Evolutionary conservation across 257 asterid genomes (phyloP).

Genomic region (Eucommia ulmoides): DNA sequence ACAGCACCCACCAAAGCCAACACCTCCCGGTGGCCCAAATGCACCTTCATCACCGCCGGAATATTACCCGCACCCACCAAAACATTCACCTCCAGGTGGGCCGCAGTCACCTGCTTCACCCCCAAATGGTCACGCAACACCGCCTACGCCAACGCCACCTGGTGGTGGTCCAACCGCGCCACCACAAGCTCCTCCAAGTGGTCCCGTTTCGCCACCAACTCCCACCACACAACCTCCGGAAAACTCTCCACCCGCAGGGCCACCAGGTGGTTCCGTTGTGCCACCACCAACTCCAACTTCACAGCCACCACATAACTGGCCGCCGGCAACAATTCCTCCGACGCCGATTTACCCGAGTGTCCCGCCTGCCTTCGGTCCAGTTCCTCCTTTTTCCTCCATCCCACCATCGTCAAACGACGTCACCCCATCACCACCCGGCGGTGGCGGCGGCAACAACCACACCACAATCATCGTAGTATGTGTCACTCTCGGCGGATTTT

Average conservation of each 20-base stretch:
- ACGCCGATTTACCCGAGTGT: constrained; percentile 10
- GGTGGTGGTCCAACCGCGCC: neutral
- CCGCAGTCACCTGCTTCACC: no score
- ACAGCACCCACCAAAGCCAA: neutral
- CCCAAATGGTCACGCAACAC: no score
- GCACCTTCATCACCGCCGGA: constrained; percentile 22
- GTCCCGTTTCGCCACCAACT: no score
- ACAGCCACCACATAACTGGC: constrained; percentile 13
- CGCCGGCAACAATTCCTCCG: constrained; percentile 5
- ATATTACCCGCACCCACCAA: no score
- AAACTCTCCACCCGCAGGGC: constrained; percentile 14
- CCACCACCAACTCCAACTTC: constrained; percentile 4
- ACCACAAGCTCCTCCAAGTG: constrained; percentile 13
- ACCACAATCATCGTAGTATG: constrained; percentile 51
- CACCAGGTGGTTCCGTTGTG: constrained; percentile 17
- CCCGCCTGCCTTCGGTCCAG: constrained; percentile 18
- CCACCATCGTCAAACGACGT: constrained; percentile 5
- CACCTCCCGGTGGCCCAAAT: constrained; percentile 12
- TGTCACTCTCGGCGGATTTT: constrained; percentile 47
- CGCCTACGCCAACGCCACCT: no score
- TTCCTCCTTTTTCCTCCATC: constrained; percentile 2
- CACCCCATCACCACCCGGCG: constrained; percentile 28
- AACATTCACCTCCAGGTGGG: no score
- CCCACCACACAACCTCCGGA: constrained; percentile 3
- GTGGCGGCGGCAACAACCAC: constrained; percentile 27